Conservation (phyloP, 805 yeast species). For the Candida easanensis region DNA sequence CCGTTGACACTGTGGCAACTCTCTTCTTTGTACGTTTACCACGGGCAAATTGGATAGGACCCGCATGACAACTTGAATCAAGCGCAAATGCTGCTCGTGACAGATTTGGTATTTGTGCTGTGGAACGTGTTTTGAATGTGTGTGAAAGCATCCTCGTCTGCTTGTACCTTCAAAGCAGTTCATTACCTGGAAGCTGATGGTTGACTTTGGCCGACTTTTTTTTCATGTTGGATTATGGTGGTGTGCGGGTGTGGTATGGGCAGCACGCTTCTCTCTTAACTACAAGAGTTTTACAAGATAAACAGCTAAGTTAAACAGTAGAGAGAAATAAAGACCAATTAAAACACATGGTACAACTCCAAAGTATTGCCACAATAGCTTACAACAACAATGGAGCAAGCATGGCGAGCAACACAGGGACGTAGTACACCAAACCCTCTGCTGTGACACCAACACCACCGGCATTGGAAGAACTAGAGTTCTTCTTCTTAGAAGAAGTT, state of each 20-base stretch:
- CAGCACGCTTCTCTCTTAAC: too few relatives aligned
- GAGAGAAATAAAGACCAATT: too few relatives aligned
- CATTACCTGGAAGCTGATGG: neutral
- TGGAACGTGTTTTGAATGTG: neutral
- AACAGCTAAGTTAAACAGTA: too few relatives aligned
- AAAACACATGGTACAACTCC: too few relatives aligned
- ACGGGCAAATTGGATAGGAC: conserved; percentile 33
- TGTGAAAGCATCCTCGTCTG: neutral
- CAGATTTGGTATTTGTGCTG: conserved; percentile 3
- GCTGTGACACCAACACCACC: neutral
- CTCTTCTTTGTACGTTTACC: conserved; percentile 49
- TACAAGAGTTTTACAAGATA: too few relatives aligned
- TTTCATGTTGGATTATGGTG: too few relatives aligned
- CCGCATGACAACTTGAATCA: neutral
- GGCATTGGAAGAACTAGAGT: neutral
- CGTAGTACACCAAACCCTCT: too few relatives aligned
- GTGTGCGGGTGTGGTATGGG: too few relatives aligned
- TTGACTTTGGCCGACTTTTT: neutral
- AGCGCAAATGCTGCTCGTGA: conserved; percentile 12
- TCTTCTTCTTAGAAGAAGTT: neutral
- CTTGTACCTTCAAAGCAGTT: too few relatives aligned
- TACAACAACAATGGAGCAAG: too few relatives aligned
- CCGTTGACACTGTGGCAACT: conserved; percentile 38
- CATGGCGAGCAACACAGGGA: too few relatives aligned
- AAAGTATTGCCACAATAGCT: too few relatives aligned